phyloP scores from a whole-genome alignment of 805 yeast species.

The Zygoascus tannicola region DNA sequence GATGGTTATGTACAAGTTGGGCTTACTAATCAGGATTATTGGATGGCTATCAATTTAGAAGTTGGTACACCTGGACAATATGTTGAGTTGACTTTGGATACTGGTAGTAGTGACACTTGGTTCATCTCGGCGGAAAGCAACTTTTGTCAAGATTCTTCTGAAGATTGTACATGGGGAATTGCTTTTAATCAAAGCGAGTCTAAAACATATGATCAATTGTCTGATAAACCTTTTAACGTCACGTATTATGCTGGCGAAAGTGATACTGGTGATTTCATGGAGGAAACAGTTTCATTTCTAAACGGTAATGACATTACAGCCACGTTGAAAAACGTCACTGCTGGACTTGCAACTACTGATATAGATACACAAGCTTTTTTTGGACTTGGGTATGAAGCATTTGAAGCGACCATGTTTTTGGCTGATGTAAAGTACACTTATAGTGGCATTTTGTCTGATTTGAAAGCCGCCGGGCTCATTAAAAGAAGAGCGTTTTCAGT shows the following conservation, averaged over 20 bases:
- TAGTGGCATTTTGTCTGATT: slow-evolving; percentile 52
- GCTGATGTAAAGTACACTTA: slow-evolving; percentile 27
- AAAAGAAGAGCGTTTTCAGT: slow-evolving; percentile 38
- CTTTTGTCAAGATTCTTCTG: slow-evolving; percentile 2
- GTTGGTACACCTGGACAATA: slow-evolving; percentile 39
- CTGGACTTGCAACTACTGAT: slow-evolving; percentile 68
- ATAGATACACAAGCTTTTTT: slow-evolving; percentile 35
- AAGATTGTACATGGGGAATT: slow-evolving; percentile 3
- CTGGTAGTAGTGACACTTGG: slow-evolving; percentile 46
- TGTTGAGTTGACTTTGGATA: slow-evolving; percentile 35
- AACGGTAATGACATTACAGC: slow-evolving; percentile 33
- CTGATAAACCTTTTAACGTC: slow-evolving; percentile 12
- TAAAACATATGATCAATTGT: slow-evolving; percentile 5
- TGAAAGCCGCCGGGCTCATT: slow-evolving; percentile 41
- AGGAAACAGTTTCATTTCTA: slow-evolving; percentile 39
- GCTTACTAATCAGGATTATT: slow-evolving; percentile 4
- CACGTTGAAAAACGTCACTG: slow-evolving; percentile 42
- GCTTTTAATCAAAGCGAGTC: slow-evolving; percentile 7
- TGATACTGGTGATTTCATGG: slow-evolving; percentile 49
- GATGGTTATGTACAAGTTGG: slow-evolving; percentile 1
- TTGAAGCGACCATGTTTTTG: slow-evolving; percentile 10
- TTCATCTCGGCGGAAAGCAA: slow-evolving; percentile 27
- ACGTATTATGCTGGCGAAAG: slow-evolving; percentile 11
- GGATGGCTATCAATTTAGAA: slow-evolving; percentile 16
- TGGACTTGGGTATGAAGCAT: slow-evolving; percentile 30